These are phyloP conservation scores for Gnomoniopsis sp. DNA, from an alignment of 2,329 filamentous ascomycete genomes.

Conservation along the genomic window DNA sequence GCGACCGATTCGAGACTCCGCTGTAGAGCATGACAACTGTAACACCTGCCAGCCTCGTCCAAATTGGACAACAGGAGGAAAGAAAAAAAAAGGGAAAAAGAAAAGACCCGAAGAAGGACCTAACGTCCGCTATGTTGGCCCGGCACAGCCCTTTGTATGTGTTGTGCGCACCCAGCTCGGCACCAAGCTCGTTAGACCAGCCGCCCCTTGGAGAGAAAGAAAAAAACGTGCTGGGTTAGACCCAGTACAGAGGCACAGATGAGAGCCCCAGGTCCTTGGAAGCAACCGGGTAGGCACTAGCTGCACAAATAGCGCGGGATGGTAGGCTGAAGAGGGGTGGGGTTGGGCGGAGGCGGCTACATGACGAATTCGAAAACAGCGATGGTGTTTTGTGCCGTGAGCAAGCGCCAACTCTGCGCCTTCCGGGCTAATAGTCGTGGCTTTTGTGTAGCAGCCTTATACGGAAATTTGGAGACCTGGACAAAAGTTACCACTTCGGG, in stretches of 20 bases:
- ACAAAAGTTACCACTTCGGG: too few species aligned
- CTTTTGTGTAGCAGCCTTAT: too few species aligned
- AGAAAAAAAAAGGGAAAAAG: background rate
- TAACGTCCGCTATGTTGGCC: background rate
- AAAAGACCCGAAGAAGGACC: background rate
- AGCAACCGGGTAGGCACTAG: background rate
- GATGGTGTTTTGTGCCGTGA: too few species aligned
- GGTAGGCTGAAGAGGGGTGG: too few species aligned
- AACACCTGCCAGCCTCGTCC: slow-evolving; percentile 12
- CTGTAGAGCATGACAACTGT: slow-evolving; percentile 26
- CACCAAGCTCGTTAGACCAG: background rate
- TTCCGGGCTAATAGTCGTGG: too few species aligned
- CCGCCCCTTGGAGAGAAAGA: background rate
- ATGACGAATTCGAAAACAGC: too few species aligned
- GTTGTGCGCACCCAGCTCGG: background rate
- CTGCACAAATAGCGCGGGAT: background rate
- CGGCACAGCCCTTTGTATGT: slow-evolving; percentile 12
- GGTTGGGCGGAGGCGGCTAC: too few species aligned
- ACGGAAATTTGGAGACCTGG: too few species aligned
- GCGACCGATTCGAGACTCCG: slow-evolving; percentile 31
- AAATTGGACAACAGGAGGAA: background rate
- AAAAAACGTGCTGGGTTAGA: slow-evolving; percentile 11
- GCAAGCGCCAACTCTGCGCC: too few species aligned
- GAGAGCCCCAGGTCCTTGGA: background rate
- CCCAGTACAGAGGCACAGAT: slow-evolving; percentile 8